Base-by-base conservation (phyloP, 1,284 basidiomycete genomes). In the Golubevia pallescens region DNA sequence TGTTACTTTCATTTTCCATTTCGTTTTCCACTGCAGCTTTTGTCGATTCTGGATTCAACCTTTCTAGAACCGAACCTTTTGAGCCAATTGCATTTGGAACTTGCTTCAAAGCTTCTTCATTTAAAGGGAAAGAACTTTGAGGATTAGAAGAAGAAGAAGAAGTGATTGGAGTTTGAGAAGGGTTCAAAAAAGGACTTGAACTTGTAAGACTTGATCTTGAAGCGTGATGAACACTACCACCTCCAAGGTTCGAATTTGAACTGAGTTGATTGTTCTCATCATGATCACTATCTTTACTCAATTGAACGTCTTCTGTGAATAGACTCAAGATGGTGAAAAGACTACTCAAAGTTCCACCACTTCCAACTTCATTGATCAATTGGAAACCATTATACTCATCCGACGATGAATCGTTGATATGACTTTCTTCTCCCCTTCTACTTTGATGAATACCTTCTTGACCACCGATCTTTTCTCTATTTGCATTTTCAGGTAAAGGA, bases 281-380 rank as follows among this genome's bases (percentile, higher is more conserved):
- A 5, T 38, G 34, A 10, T 38, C 34, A 10, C 34, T 48, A 16
- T 48, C 42, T 48, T 48, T 48, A 48, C 75, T 70, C 20, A 84
- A 74, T 61, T 81, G 71, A 48, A 84, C 80, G 24, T 84, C 80
- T 56, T 85, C 82, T 19, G 82, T 85, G 42, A 85, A 85, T 55
- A 85, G 71, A 61, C 78, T 78, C 52, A 85, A 70, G 52, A 85
- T 85, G 63, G 81, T 85, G 62, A 85, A 85, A 48, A 85, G 74
- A 58, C 74, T 78, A 71, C 80, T 82, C 23, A 85, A 74, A 19
- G 81, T 84, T 2, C 82, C 82, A 59, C 82, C 82, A 55, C 74
- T 82, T 63, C 75, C 73, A 54, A 85, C 82, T 52, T 85, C 81
- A 70, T 84, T 81, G 59, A 85, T 67, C 23, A 85, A 68, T 63